Evolutionary conservation across 768 basidiomycete species (phyloP).

Genomic region (Coprinopsis sp.): DNA sequence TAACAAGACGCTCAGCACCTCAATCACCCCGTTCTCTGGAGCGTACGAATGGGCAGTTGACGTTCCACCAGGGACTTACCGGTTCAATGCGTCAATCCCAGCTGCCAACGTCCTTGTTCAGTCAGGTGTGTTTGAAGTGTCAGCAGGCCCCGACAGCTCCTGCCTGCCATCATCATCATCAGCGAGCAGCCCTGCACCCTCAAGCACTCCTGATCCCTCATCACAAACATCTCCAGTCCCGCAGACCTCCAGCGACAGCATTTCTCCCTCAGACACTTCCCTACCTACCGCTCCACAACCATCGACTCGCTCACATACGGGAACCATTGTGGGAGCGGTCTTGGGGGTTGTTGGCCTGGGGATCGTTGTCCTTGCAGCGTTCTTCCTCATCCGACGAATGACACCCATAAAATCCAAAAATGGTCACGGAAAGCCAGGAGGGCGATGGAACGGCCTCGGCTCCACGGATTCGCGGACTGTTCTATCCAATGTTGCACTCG

Average conservation of each 20-base stretch:
- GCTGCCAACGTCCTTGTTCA: conserved; percentile 10
- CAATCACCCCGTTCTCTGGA: conserved; percentile 21
- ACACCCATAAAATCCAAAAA: too few relatives aligned
- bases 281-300: conserved; percentile 20
- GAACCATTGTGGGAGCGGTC: conserved; percentile 48
- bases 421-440: conserved; percentile 7
- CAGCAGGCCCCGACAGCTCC: conserved; percentile 26
- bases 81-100: conserved; percentile 25
- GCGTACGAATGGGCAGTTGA: conserved; percentile 45
- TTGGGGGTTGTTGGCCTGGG: conserved; percentile 42
- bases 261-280: conserved; percentile 14
- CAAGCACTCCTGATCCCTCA: conserved; percentile 15
- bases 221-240: too few relatives aligned
- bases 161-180: conserved; percentile 21
- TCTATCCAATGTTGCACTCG: background rate
- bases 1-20: conserved; percentile 9
- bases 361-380: conserved; percentile 26
- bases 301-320: conserved; percentile 29
- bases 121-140: conserved; percentile 29
- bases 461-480: conserved; percentile 30
- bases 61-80: conserved; percentile 47
- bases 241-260: conserved; percentile 13
- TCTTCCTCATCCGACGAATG: conserved; percentile 25
- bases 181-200: conserved; percentile 14
- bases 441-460: conserved; percentile 26